Base-by-base conservation (phyloP, 2,329 filamentous ascomycete species). In the Xylariomycetidae sp. region DNA sequence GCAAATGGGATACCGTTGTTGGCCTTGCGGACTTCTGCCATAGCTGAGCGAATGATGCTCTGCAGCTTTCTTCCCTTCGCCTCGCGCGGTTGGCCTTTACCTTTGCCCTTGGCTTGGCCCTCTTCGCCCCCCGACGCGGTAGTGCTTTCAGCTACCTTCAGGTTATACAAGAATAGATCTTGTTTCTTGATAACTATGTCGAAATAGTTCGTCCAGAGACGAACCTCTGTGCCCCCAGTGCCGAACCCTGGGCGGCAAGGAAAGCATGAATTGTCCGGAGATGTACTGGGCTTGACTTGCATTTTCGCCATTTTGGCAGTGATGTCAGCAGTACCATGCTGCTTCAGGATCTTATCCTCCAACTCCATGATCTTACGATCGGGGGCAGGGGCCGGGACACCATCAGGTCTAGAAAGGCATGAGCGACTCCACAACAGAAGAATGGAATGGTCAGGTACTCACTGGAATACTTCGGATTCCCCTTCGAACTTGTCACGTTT, bases 121-220 rank as follows among this genome's bases (percentile, higher is more conserved):
- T 12, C 40, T 37, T 17, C 31, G 34, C 26, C 39, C 45, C 9
- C n/a, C 24, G n/a, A 12, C 24, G n/a, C 24, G 6, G 6, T 13
- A 12, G 5, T 25, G n/a, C 24, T 14, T 25, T 25, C n/a, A n/a
- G n/a, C n/a, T 6, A 65, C 60, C 2, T 60, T 52, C 8, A 76
- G 38, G 3, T 56, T 59, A 48, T 76, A 76, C 36, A 62, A 67
- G 48, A 60, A 66, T 4, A 74, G 37, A 0, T 33, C 4, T 8
- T 43, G 20, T 12, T 23, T 23, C 38, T 2, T 56, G 46, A 68
- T 42, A 6, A 58, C 47, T 29, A 77, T 37, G 2, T 54, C 54
- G 44, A 73, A 76, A 43, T 71, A 76, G 49, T 78, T 77, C 4
- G 71, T 58, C 69, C 70, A 76, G 0, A 77, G 55, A 2, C 56